Base-by-base conservation (phyloP, 2,329 filamentous ascomycete species). In the Monosporascus ibericus region DNA sequence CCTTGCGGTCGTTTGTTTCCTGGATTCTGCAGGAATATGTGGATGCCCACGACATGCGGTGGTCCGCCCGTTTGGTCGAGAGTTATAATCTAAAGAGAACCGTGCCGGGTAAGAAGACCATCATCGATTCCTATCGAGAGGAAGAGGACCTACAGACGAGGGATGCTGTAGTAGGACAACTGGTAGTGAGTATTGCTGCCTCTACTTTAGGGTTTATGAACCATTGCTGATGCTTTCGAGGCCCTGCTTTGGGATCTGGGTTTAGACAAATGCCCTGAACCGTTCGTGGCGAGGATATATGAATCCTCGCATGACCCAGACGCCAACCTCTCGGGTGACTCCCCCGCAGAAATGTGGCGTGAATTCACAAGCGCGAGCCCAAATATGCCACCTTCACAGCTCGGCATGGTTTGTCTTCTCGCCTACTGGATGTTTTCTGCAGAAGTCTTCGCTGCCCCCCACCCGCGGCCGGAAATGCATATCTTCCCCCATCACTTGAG, bases 1-100 rank as follows among this genome's bases (percentile, higher is more conserved):
- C 92, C 17, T 70, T 92, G 24, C 85, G 90, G 63, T 84, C 85
- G 1, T 92, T 94, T 66, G 76, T 90, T n/a, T 90, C 87, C 0
- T 87, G 88, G 64, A 72, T 92, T 18, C 70, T 92, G 11, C 88
- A 92, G 65, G 80, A 86, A 46, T 92, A 90, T 59, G 78, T 89
- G 55, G 83, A 84, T 58, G 73, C 70, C 6, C 79, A 84, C 58
- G 72, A 74, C 24, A 67, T 86, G 66, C 77, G 80, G 46, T 86
- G 83, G 84, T 77, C 83, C 2, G 72, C 79, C 15, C 73, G 88
- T 48, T 68, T 91, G 52, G 75, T 88, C 56, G 88, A 92, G 68
- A 84, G 79, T 54, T 82, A 85, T 57, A 75, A 82, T 49, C 87
- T 88, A 0, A 77, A 81, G 51, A 82, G 77, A 61, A 75, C 83